phyloP scores from a whole-genome alignment of 441 rosid species.

The Populus hybrid region DNA sequence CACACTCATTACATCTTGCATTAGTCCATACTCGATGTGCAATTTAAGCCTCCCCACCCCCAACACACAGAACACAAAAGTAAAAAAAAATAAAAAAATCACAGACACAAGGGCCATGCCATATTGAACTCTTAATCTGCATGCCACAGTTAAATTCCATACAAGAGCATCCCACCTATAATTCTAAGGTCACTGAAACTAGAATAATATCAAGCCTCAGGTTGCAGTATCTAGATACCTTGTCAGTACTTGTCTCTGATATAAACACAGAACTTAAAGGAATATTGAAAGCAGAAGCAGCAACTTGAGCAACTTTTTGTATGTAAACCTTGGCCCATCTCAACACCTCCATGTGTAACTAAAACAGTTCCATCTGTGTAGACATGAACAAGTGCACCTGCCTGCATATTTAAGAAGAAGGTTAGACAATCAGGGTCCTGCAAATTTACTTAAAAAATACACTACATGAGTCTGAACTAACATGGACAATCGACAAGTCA shows the following conservation, averaged over 20 bases:
- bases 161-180: no score
- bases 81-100: background rate
- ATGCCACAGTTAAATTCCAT: no score
- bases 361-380: slow-evolving; percentile 97
- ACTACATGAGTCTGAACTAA: background rate
- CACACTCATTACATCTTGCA: background rate
- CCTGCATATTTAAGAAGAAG: slow-evolving; percentile 52
- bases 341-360: slow-evolving; percentile 97
- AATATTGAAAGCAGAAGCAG: slow-evolving; percentile 88
- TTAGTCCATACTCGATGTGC: background rate
- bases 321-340: slow-evolving; percentile 99
- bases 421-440: slow-evolving; percentile 7
- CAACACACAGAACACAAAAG: background rate
- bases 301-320: slow-evolving; percentile 97
- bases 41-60: background rate
- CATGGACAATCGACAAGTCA: background rate
- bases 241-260: slow-evolving; percentile 97
- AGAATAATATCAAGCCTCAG: background rate
- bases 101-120: background rate
- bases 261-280: slow-evolving; percentile 82
- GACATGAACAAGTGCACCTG: slow-evolving; percentile 95
- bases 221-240: slow-evolving; percentile 45
- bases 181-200: background rate
- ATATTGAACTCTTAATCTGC: background rate
- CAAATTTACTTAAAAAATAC: background rate